Evolutionary conservation across 331 rosid species (phyloP).

Genomic region (Dryas integrifolia): DNA sequence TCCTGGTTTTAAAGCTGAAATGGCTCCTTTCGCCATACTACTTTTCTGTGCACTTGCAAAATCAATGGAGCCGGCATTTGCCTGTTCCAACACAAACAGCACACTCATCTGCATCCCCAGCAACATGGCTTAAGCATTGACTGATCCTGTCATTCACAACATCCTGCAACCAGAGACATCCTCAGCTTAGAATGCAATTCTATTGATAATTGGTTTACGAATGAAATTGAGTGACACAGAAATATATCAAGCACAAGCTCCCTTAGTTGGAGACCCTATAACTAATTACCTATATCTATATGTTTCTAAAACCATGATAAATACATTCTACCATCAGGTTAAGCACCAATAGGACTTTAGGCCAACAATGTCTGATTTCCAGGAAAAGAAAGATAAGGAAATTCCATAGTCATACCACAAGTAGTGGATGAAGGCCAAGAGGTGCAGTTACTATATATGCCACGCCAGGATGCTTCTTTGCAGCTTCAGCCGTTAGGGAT

Average conservation of each 20-base stretch:
- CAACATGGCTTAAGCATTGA: slow-evolving; percentile 69
- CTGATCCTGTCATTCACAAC: slow-evolving; percentile 77
- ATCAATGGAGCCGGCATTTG: slow-evolving; percentile 64
- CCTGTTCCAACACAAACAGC: slow-evolving; percentile 80
- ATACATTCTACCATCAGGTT: not conserved
- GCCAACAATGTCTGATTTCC: not conserved
- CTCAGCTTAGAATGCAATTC: slow-evolving; percentile 20
- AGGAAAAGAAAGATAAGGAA: not conserved
- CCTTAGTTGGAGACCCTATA: not conserved
- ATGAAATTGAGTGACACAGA: not conserved
- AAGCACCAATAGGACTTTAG: not conserved
- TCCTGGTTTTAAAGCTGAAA: not conserved
- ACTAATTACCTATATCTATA: not conserved
- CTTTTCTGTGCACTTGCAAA: slow-evolving; percentile 5
- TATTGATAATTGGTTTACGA: not conserved
- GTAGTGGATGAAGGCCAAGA: slow-evolving; percentile 76
- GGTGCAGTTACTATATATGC: slow-evolving; percentile 77
- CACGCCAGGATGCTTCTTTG: slow-evolving; percentile 75
- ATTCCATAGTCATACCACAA: slow-evolving; percentile 56
- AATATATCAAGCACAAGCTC: not conserved
- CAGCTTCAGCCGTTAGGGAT: slow-evolving; percentile 82
- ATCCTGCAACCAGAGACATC: slow-evolving; percentile 56
- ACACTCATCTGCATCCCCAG: slow-evolving; percentile 74
- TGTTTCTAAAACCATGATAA: not conserved
- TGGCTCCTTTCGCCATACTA: not conserved